Conservation (phyloP, 306 rosid species). For the Pachyrhizus erosus region DNA sequence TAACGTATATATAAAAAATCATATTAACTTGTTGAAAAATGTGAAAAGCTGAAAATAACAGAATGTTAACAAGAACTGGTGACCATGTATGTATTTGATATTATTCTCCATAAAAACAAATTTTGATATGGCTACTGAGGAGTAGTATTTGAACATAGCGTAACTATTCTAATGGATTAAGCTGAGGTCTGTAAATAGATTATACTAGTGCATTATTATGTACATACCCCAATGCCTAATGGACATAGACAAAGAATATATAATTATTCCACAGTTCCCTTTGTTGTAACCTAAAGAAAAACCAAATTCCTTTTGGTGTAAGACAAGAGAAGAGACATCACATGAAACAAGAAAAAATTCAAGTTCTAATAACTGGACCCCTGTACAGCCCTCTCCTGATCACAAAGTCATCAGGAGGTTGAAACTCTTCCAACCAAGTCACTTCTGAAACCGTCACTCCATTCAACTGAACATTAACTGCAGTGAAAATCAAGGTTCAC, state of each 20-base stretch:
- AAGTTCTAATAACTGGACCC: constrained; percentile 92
- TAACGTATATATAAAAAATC: too few relatives aligned
- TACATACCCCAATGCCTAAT: constrained; percentile 67
- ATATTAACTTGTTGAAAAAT: too few relatives aligned
- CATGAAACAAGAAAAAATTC: constrained; percentile 51
- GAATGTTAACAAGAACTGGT: neutral
- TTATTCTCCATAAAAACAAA: constrained; percentile 35
- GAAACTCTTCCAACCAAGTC: constrained; percentile 92
- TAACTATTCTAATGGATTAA: constrained; percentile 42
- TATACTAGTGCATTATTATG: constrained; percentile 54
- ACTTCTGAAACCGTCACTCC: constrained; percentile 61
- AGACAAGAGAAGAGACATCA: too few relatives aligned
- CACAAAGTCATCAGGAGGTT: constrained; percentile 90
- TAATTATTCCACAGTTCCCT: constrained; percentile 56
- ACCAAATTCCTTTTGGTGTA: constrained; percentile 49
- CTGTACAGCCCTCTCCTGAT: constrained; percentile 88
- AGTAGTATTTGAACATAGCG: constrained; percentile 21
- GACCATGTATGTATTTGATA: neutral
- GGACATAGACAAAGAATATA: constrained; percentile 51
- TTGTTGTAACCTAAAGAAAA: constrained; percentile 50
- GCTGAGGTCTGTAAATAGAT: constrained; percentile 52
- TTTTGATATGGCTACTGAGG: constrained; percentile 20
- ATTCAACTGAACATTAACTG: constrained; percentile 61
- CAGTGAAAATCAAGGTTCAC: constrained; percentile 22
- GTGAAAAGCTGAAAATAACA: neutral